Evolutionary conservation across 2,329 filamentous ascomycete genomes (phyloP).

Genomic region (Periconia digitata): DNA sequence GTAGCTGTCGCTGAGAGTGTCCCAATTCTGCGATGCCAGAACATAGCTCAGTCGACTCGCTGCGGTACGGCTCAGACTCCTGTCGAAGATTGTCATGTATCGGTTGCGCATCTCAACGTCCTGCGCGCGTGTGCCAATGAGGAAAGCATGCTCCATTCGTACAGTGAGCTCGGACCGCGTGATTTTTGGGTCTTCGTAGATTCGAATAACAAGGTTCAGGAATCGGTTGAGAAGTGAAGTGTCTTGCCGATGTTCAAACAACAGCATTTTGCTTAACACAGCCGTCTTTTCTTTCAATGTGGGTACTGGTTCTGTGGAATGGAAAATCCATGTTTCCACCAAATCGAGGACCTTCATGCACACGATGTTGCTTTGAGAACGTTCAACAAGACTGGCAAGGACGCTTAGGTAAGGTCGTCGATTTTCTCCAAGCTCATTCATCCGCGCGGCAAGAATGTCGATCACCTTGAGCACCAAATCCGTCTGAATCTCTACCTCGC

Average conservation of each 20-base stretch:
- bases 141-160: slow-evolving; percentile 94
- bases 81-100: slow-evolving; percentile 95
- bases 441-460: slow-evolving; percentile 85
- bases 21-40: slow-evolving; percentile 92
- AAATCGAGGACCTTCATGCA: slow-evolving; percentile 92
- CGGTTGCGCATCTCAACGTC: slow-evolving; percentile 97
- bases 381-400: slow-evolving; percentile 90
- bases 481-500: slow-evolving; percentile 86
- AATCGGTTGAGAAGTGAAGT: slow-evolving; percentile 88
- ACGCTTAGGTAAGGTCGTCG: slow-evolving; percentile 93
- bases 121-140: slow-evolving; percentile 89
- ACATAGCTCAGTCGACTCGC: slow-evolving; percentile 88
- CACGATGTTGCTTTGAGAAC: slow-evolving; percentile 81
- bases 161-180: slow-evolving; percentile 94
- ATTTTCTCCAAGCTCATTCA: slow-evolving; percentile 90
- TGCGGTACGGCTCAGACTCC: slow-evolving; percentile 88
- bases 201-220: slow-evolving; percentile 91
- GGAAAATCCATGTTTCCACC: slow-evolving; percentile 95
- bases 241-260: slow-evolving; percentile 85
- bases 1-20: slow-evolving; percentile 89
- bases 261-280: slow-evolving; percentile 97
- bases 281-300: slow-evolving; percentile 99
- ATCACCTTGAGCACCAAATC: slow-evolving; percentile 93
- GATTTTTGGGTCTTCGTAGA: slow-evolving; percentile 97
- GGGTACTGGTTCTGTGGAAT: slow-evolving; percentile 90